Percentiles rank a stretch among this genome's conserved stretches.
phyloP scores from a whole-genome alignment of 148 eudicot genomes.

The Nepenthes gracilis region DNA sequence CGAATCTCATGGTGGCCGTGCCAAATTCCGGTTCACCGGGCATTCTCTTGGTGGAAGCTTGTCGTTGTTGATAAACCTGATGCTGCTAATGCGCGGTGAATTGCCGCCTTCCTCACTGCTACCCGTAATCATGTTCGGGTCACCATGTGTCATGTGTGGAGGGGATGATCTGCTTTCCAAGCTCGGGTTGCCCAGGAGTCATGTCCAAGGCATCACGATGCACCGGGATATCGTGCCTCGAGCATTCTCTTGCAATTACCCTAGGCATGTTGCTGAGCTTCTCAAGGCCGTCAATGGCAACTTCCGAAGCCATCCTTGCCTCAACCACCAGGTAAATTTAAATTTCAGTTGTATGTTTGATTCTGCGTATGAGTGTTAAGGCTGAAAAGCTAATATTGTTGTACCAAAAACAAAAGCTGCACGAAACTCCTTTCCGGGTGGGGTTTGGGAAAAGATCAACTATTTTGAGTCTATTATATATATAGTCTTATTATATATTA shows the following conservation, averaged over 20 bases:
- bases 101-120: slow-evolving; percentile 69
- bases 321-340: slow-evolving; percentile 51
- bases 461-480: no score
- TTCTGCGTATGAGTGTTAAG: no score
- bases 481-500: no score
- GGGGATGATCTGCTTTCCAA: slow-evolving; percentile 64
- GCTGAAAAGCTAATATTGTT: no score
- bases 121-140: slow-evolving; percentile 80
- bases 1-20: slow-evolving; percentile 51
- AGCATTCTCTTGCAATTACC: slow-evolving; percentile 91
- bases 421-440: no score
- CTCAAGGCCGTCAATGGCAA: slow-evolving; percentile 83
- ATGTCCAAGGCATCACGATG: slow-evolving; percentile 77
- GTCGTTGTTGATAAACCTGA: slow-evolving; percentile 69
- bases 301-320: slow-evolving; percentile 85
- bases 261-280: slow-evolving; percentile 76
- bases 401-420: no score
- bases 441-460: no score
- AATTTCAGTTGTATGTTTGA: no score
- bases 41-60: slow-evolving; percentile 98
- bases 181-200: slow-evolving; percentile 72
- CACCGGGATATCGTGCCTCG: slow-evolving; percentile 96
- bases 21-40: slow-evolving; percentile 85
- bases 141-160: slow-evolving; percentile 94
- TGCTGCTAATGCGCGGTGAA: slow-evolving; percentile 72